These are phyloP conservation scores for Panicum miliaceum DNA, from an alignment of 176 grass and related monocot species.

Conservation along the genomic window DNA sequence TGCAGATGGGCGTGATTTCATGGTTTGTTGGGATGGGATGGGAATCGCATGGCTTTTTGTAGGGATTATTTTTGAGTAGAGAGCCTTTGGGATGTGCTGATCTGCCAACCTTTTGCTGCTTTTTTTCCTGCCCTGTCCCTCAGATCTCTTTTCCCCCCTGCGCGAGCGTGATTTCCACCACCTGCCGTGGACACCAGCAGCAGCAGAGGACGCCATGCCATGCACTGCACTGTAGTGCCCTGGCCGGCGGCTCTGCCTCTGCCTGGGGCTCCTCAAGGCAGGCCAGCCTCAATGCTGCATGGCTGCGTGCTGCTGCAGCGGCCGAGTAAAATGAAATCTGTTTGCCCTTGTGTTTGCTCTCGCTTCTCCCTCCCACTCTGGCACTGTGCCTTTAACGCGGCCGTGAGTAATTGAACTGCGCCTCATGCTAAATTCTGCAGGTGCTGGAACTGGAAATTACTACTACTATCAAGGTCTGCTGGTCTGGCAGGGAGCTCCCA, in stretches of 20 bases:
- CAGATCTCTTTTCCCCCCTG: conserved; percentile 35
- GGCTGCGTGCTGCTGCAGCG: background rate
- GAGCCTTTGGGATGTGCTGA: conserved; percentile 35
- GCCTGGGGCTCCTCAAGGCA: background rate
- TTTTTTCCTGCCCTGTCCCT: background rate
- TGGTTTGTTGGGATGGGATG: background rate
- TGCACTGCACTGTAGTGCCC: background rate
- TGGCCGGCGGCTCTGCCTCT: background rate
- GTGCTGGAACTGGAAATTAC: background rate
- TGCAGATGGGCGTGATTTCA: conserved; percentile 34
- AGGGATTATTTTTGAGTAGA: conserved; percentile 38
- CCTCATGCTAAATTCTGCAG: background rate
- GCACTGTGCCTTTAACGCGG: conserved; percentile 7
- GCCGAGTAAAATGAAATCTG: background rate
- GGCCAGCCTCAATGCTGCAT: background rate
- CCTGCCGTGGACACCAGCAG: conserved; percentile 11
- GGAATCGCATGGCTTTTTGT: conserved; percentile 37
- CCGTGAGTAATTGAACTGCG: background rate
- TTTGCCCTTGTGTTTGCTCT: conserved; percentile 24
- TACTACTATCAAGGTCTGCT: background rate
- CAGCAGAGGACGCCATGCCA: background rate
- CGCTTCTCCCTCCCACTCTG: no score
- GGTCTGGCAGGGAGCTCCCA: background rate
- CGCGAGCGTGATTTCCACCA: conserved; percentile 53
- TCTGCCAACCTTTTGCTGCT: conserved; percentile 42